Base-by-base conservation (phyloP, 2,329 filamentous ascomycete species). In the Fusarium graminum region DNA sequence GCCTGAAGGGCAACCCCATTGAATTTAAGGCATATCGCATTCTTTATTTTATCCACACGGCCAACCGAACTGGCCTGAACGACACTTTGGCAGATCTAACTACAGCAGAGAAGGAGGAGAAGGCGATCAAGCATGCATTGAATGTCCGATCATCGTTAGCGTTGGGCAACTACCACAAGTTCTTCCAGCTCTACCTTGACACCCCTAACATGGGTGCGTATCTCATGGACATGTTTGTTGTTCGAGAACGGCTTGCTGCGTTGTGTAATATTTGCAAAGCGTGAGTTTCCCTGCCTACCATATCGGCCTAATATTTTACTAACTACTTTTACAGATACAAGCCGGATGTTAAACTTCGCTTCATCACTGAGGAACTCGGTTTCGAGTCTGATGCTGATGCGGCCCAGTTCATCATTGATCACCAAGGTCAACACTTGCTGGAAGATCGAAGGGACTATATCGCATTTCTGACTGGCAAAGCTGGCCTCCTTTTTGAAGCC, bases 21-120 rank as follows among this genome's bases (percentile, higher is more conserved):
- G 95, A 99, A 81, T 99, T 99, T 82, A 95, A 95, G 87, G 95
- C 94, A 68, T 99, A 99, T 85, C 94, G 95, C 87, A 97, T 99
- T 81, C 86, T 99, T 78, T 99, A 99, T 87, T 97, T 97, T 84
- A 95, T 99, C 81, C 94, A 98, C 80, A 98, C 95, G 75, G 94
- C 93, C 86, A 99, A 98, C 83, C 93, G 93, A 82, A 94, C 92
- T 81, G 94, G 94, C 81, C 91, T 99, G 86, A 98, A 97, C 86
- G 93, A 98, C 86, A 90, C 94, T 77, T 87, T 99, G 84, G 93
- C 94, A 86, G 94, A 97, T 92, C 92, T 99, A 95, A 98, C 94
- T 80, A 82, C 90, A 86, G 89, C 92, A 94, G 95, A 98, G 83
- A 97, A 97, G 84, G 85, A 89, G 79, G 90, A 95, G 78, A 82